Base-by-base conservation (phyloP, 305 asterid species). In the Coffea humblotiana region DNA sequence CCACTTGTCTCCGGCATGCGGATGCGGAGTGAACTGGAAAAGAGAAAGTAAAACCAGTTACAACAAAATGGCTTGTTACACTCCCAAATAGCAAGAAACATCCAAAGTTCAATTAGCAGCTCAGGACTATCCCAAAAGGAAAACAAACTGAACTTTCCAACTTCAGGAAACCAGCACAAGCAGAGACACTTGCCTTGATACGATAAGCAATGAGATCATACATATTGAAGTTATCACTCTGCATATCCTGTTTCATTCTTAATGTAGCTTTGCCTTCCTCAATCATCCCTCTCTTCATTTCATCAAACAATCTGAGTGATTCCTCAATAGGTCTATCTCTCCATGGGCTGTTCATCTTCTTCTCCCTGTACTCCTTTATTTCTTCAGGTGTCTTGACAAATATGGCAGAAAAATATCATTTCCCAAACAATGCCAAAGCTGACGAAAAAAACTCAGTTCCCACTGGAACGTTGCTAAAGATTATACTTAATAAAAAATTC, bases 231-330 rank as follows among this genome's bases (percentile, higher is more conserved):
- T 95, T 94, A 83, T 94, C 98, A 79, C 94, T 91, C 92, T 94
- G 94, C 98, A 91, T 96, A 86, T 96, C 98, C 88, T 94, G 99
- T 84, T 94, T 96, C 98, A 96, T 96, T 87, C 99, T 84, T 79
- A 96, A 83, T 61, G 98, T 96, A 25, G 99, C 98, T 82, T 96
- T 90, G 77, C 98, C 98, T 84, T 96, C 99, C 63, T 92, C 95
- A 63, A 92, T 84, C 88, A 89, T 52, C 56, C 99, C 99, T 47
- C 51, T 81, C 82, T 89, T 94, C 99, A 96, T 96, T 76, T 91
- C 96, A 82, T 93, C 85, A 76, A 91, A 94, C 90, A 91, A 77
- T 79, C 85, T 85, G 52, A 94, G 83, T 78, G 97, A 94, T 86
- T 94, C 98, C 80, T 92, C 91, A 61, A 87, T 78, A 4, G 96